phyloP scores from a whole-genome alignment of 2,329 filamentous ascomycete genomes.

The Cordyceps cicadae region DNA sequence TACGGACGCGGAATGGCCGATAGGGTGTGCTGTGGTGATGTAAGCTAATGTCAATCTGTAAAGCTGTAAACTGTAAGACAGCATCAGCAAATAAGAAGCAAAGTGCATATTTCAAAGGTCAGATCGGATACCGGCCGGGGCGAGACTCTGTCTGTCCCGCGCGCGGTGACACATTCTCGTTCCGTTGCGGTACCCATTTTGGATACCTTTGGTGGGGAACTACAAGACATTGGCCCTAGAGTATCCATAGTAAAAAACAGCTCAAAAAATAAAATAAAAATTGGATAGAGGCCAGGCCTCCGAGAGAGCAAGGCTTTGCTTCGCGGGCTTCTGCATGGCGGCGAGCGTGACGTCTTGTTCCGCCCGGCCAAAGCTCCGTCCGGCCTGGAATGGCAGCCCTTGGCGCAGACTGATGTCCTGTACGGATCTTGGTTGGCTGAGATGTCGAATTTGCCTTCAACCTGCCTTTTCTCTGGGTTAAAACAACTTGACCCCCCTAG shows the following conservation, averaged over 20 bases:
- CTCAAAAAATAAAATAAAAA: background rate
- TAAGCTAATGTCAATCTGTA: background rate
- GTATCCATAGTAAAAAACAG: no score
- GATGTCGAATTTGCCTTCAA: background rate
- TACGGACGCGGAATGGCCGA: background rate
- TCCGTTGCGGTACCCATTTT: background rate
- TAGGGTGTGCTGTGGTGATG: background rate
- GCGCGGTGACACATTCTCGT: background rate
- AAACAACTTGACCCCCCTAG: background rate
- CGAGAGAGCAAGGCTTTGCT: background rate
- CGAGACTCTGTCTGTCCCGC: background rate
- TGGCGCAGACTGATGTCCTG: background rate
- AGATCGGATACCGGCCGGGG: conserved; percentile 10
- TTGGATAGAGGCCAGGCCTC: background rate
- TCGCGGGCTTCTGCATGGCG: background rate
- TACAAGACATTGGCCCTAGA: background rate
- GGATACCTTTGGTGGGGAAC: background rate
- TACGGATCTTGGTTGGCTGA: background rate
- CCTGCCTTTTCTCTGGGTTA: background rate
- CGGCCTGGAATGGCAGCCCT: background rate
- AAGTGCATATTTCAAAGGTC: background rate
- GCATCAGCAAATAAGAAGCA: background rate
- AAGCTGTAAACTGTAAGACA: background rate
- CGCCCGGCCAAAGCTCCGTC: background rate
- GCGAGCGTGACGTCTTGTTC: background rate